Conservation (phyloP, 495 filamentous ascomycete species). For the Aspergillus affinis region DNA sequence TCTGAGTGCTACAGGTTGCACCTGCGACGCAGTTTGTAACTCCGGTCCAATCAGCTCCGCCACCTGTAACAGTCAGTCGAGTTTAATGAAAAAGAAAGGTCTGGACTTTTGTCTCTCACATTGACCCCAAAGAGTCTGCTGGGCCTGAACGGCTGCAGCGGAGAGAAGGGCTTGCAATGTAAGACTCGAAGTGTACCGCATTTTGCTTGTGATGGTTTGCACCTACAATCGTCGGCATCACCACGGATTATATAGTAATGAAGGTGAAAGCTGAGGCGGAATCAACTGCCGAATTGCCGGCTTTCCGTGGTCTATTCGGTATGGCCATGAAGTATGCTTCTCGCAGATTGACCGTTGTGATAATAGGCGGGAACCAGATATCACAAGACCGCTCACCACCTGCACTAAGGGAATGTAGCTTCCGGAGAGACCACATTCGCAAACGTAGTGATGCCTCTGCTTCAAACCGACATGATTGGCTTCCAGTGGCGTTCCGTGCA, state of each 20-base stretch:
- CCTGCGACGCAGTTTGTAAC: conserved; percentile 12
- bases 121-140: conserved; percentile 19
- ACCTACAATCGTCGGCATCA: not conserved
- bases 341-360: not conserved
- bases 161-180: not conserved
- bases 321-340: not conserved
- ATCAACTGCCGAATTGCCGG: not conserved
- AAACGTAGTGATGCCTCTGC: not conserved
- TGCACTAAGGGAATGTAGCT: not conserved
- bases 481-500: not conserved
- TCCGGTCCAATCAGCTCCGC: conserved; percentile 11
- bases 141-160: conserved; percentile 9
- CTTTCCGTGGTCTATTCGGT: not conserved
- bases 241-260: not conserved
- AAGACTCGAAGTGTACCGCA: not conserved
- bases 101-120: not conserved
- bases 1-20: conserved; percentile 7
- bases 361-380: too few species aligned
- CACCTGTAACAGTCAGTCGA: conserved; percentile 8
- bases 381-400: not conserved
- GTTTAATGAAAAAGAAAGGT: not conserved
- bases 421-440: not conserved
- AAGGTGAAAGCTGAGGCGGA: not conserved
- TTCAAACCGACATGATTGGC: not conserved
- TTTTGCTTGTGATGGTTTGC: not conserved